Evolutionary conservation across 495 filamentous ascomycete species (phyloP).

Genomic region (Aspergillus coremiiformis): DNA sequence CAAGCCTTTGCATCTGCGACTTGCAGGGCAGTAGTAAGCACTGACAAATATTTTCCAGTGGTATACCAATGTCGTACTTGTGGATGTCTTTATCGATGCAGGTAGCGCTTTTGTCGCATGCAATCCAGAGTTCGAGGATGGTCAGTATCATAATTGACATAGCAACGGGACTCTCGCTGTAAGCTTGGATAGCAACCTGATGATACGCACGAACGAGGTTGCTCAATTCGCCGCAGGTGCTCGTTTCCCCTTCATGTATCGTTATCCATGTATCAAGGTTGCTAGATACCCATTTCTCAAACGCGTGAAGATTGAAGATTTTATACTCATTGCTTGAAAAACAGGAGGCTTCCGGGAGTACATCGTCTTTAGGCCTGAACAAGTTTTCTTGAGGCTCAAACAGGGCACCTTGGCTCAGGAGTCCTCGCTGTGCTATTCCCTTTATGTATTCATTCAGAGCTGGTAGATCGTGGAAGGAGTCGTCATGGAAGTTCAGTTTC

Average conservation of each 20-base stretch:
- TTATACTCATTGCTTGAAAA: background rate
- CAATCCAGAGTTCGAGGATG: conserved; percentile 56
- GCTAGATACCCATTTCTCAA: conserved; percentile 39
- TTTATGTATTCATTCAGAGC: background rate
- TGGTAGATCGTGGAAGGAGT: background rate
- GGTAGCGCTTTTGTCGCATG: conserved; percentile 47
- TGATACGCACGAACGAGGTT: conserved; percentile 28
- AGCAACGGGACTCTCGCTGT: conserved; percentile 40
- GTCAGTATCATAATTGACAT: conserved; percentile 55
- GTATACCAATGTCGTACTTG: conserved; percentile 47
- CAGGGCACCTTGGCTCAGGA: background rate
- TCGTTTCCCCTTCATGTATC: conserved; percentile 12
- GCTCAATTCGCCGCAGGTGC: conserved; percentile 22
- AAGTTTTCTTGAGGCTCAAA: conserved; percentile 3
- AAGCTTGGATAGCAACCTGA: conserved; percentile 20
- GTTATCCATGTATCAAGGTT: conserved; percentile 33
- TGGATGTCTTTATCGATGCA: conserved; percentile 30
- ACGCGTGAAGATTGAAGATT: conserved; percentile 15
- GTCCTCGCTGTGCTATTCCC: background rate
- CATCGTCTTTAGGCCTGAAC: background rate
- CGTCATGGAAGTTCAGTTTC: background rate
- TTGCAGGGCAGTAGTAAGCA: conserved; percentile 42
- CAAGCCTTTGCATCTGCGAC: conserved; percentile 45
- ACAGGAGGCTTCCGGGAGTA: background rate
- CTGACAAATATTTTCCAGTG: conserved; percentile 29